Base-by-base conservation (phyloP, 2,329 filamentous ascomycete species). In the Cladophialophora bantiana region DNA sequence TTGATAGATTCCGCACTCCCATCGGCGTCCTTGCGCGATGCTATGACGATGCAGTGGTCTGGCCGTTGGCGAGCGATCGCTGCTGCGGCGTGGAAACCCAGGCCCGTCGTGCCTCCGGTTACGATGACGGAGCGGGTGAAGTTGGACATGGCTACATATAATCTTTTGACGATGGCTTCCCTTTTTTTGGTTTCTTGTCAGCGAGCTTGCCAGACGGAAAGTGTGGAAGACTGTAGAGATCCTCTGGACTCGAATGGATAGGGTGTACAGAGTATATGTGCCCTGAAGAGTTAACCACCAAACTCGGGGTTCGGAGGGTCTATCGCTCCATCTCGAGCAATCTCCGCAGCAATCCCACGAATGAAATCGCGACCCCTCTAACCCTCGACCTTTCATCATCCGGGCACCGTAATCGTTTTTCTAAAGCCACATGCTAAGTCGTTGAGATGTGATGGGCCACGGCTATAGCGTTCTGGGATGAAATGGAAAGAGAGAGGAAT, bases 101-200 rank as follows among this genome's bases (percentile, higher is more conserved):
- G 72, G 10, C 78, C 78, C 9, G 69, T 59, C 1, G 82, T 84
- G 4, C 83, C 83, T 15, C 83, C 83, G 0, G 82, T 85, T 36
- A 84, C 64, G n/a, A 84, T 74, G 36, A 79, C 64, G 2, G 69
- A 67, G 12, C 60, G 38, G 5, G 57, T 65, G 59, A 60, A 67
- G 42, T 53, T 48, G 18, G 70, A 58, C 70, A 72, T 72, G 13
- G 26, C 26, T 26, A 26, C 26, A 26, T 26, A 26, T 26, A 26
- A 26, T 26, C 26, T 26, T 26, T 26, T 26, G 26, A 26, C 26
- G 26, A 26, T 26, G 26, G 26, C 26, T 26, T 26, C 26, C 26
- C 26, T 26, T 26, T 26, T 26, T 26, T 26, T 26, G 26, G 26
- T 26, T 26, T 26, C 26, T 26, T 26, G 26, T 26, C 26, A 3